These are phyloP conservation scores for Lycium barbarum DNA, from an alignment of 257 asterid genomes.

Conservation along the genomic window DNA sequence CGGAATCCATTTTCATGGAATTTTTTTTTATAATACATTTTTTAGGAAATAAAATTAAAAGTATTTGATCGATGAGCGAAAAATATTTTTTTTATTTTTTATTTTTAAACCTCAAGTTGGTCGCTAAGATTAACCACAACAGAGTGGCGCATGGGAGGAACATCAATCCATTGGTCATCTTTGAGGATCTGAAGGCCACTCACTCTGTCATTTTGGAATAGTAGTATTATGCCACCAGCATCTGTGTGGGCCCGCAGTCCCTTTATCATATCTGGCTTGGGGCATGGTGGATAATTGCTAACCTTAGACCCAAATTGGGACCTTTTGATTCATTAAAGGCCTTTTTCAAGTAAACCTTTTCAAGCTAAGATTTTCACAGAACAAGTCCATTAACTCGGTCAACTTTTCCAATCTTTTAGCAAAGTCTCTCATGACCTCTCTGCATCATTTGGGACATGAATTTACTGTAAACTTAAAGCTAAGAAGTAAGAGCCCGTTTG, in stretches of 20 bases:
- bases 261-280: slow-evolving; percentile 55
- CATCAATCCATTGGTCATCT: slow-evolving; percentile 63
- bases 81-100: no score
- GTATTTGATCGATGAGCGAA: no score
- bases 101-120: slow-evolving; percentile 55
- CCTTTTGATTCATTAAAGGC: slow-evolving; percentile 52
- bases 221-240: slow-evolving; percentile 69
- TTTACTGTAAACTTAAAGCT: no score
- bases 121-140: slow-evolving; percentile 78
- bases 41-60: no score
- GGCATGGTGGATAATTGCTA: slow-evolving; percentile 74
- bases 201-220: slow-evolving; percentile 69
- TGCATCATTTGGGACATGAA: slow-evolving; percentile 28
- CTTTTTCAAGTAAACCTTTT: slow-evolving; percentile 56
- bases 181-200: slow-evolving; percentile 69
- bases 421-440: slow-evolving; percentile 69
- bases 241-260: slow-evolving; percentile 79
- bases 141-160: slow-evolving; percentile 63
- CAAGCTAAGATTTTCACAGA: slow-evolving; percentile 63
- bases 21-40: no score
- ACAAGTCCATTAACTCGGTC: slow-evolving; percentile 58
- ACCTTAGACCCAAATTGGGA: slow-evolving; percentile 74
- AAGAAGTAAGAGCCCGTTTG: no score
- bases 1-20: no score
- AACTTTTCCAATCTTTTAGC: slow-evolving; percentile 54